A percentile compares a stretch with the other conserved stretches of the same genome.
These are phyloP conservation scores for Vaccinium corymbosum DNA, from an alignment of 148 eudicot species.

Conservation along the genomic window DNA sequence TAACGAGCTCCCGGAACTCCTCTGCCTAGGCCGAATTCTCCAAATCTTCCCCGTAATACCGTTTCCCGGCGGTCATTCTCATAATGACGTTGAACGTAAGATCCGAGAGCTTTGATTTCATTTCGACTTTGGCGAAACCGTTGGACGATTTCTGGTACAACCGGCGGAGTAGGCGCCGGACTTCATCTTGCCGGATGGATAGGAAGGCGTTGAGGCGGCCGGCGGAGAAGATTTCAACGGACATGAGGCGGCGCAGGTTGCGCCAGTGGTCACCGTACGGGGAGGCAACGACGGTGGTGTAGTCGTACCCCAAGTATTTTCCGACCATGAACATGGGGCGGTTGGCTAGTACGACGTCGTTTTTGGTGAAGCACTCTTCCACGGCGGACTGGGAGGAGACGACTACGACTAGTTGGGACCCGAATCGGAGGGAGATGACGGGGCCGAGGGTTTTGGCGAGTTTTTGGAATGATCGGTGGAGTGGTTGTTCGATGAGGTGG, in stretches of 20 bases:
- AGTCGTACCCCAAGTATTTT: neutral
- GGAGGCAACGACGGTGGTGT: neutral
- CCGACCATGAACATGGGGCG: neutral
- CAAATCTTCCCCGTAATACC: neutral
- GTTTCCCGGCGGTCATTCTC: neutral
- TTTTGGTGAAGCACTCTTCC: neutral
- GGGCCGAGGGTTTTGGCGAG: neutral
- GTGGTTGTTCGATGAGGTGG: neutral
- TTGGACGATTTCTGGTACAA: neutral
- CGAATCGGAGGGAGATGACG: neutral
- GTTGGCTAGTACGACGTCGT: neutral
- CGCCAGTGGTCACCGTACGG: neutral
- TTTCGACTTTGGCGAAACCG: neutral
- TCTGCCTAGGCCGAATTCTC: no score
- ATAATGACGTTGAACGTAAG: neutral
- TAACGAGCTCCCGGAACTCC: no score
- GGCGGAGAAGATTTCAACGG: no score
- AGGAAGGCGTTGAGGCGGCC: neutral
- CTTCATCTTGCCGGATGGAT: neutral
- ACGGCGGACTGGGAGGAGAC: neutral
- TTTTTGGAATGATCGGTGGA: neutral
- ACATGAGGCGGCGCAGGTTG: neutral
- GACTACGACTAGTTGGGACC: neutral
- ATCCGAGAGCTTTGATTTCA: neutral
- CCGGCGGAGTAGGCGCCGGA: neutral